A percentile compares a stretch with the other conserved stretches of the same genome.
phyloP scores from a whole-genome alignment of 805 yeast genomes.

The Kurtzmaniella fragi region DNA sequence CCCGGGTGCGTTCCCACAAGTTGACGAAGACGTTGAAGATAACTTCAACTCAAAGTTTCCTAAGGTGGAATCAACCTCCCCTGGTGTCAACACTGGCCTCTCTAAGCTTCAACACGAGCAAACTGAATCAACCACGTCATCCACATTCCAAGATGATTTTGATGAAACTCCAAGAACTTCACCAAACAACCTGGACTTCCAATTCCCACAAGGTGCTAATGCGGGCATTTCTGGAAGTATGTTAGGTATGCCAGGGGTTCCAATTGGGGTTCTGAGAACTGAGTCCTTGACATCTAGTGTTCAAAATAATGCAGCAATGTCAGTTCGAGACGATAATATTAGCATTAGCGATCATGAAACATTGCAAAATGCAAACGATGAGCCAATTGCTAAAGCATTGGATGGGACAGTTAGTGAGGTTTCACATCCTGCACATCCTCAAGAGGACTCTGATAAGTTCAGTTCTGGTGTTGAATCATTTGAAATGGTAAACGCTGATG shows the following conservation, averaged over 20 bases:
- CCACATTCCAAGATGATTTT: slow-evolving; percentile 21
- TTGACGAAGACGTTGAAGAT: slow-evolving; percentile 10
- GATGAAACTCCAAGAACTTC: slow-evolving; percentile 46
- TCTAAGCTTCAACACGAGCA: slow-evolving; percentile 11
- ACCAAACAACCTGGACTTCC: slow-evolving; percentile 45
- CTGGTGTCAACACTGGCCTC: slow-evolving; percentile 25
- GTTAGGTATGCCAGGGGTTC: slow-evolving; percentile 39
- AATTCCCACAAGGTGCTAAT: slow-evolving; percentile 29
- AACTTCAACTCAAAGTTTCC: slow-evolving; percentile 23
- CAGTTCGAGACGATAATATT: slow-evolving; percentile 72
- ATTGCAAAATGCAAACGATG: slow-evolving; percentile 19
- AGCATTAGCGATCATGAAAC: slow-evolving; percentile 41
- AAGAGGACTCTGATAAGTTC: slow-evolving; percentile 27
- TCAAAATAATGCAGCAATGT: slow-evolving; percentile 85
- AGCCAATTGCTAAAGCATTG: slow-evolving; percentile 8
- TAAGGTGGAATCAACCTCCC: slow-evolving; percentile 2
- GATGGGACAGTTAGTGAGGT: slow-evolving; percentile 8
- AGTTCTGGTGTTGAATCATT: slow-evolving; percentile 49
- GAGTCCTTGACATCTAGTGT: slow-evolving; percentile 86
- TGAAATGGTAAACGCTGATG: slow-evolving; percentile 50
- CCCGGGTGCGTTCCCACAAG: too few relatives aligned
- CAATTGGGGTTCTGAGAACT: slow-evolving; percentile 53
- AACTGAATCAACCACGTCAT: slow-evolving; percentile 12
- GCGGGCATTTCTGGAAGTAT: slow-evolving; percentile 33
- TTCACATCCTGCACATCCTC: slow-evolving; percentile 2